Base-by-base conservation (phyloP, 345 rosid species). In the Citrus hindsii region DNA sequence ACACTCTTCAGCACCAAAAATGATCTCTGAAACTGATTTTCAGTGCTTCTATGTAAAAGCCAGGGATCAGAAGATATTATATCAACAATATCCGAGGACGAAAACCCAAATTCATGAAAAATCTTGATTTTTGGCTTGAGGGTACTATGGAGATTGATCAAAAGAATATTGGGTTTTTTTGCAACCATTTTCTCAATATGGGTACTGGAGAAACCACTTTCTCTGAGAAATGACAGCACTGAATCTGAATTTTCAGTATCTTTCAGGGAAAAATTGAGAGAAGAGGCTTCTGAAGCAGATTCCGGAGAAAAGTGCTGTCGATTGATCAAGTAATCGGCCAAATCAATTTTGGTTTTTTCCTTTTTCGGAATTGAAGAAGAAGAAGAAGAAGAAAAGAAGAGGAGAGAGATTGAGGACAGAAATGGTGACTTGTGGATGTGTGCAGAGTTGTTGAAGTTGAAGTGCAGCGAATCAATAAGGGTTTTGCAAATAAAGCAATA, bases 221-320 rank as follows among this genome's bases (percentile, higher is more conserved):
- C 79, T 38, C 30, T 80, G 30, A 84, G 81, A 42, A 77, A 86
- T 2, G 72, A 82, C 13, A 84, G 53, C 42, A 84, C 42, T 3
- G 48, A 62, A 66, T 86, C 83, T 7, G 78, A 71, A 0, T 74
- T 79, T 56, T 38, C 53, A 8, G 82, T 76, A 0, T 53, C 69
- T n/a, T 28, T 74, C 14, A 84, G 9, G 62, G 6, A 27, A 21
- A 14, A 28, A 35, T 30, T n/a, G 46, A 62, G 42, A 21, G 80
- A 80, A 27, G 79, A 67, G 66, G 70, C 80, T 70, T 82, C 75
- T 53, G 30, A 42, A 28, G 87, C 82, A 2, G 66, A 58, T 62
- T 76, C 80, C 19, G 73, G 82, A 22, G 85, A 79, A 40, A 84
- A 81, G 2, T 65, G 60, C 35, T 84, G 89, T 4, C 74, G 69